Base-by-base conservation (phyloP, 192 early-diverging fungal species). In the Chytriomyces sp. region DNA sequence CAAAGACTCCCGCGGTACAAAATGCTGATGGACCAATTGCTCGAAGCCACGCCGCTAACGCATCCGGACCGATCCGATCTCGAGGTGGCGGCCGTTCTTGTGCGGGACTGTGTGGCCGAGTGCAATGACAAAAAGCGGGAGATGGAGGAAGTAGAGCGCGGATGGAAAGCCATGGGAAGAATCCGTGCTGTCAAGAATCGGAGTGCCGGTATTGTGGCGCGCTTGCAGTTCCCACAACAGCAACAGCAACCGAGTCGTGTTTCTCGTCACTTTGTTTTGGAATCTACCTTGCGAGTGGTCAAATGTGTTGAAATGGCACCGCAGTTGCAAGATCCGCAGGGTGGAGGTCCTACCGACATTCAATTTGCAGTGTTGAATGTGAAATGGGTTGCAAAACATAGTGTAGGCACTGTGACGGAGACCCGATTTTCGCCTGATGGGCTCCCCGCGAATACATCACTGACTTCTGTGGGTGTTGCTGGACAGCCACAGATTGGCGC, bases 1-100 rank as follows among this genome's bases (percentile, higher is more conserved):
- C 97, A 99, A 81, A 91, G 97, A 6, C 88, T 99, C 49, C 96
- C 96, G 13, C 88, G 96, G 82, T 99, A 98, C 82, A 92, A 92
- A 24, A 83, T 99, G 57, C 86, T 98, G 13, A 85, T 99, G 28
- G 88, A 91, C 13, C 91, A 94, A 79, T 90, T 99, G n/a, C 82
- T 97, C 13, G 81, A 89, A 63, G 88, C 85, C 79, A 97, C 96
- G 1, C 88, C 90, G 3, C 81, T 83, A 24, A 83, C 83, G 49
- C 93, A 97, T 65, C 89, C 91, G n/a, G 96, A 98, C 81, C 89
- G 94, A 65, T 81, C 87, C 18, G 77, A 87, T 26, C 81, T 96
- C 9, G 75, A 78, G 57, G 72, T 81, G 35, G 95, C 94, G 11
- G 79, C 90, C 7, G 86, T 84, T n/a, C 90, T 91, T 65, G 87